Evolutionary conservation across 2,329 filamentous ascomycete species (phyloP), one percentile per base, ranked within the genome.

Genomic region (Ophidiomyces ophidiicola): DNA sequence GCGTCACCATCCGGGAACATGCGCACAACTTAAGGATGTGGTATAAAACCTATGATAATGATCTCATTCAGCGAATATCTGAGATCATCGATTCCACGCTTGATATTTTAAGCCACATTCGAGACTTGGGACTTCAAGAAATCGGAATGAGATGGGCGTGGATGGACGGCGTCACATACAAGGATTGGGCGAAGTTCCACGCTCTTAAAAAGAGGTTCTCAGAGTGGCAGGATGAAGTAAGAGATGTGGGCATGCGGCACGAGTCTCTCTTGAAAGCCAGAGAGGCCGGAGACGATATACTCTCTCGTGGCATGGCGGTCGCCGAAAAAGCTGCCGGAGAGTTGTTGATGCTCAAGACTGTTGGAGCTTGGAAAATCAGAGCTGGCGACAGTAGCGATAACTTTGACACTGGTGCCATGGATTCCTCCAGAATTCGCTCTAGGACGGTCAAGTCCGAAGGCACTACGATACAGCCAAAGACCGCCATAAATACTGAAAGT

Each of bases 121-220:
- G 83, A 29, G 81, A 87, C 51, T 69, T 94, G 24, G 84, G 86
- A 4, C 70, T 94, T 23, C 84, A 93, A 56, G 84, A 92, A 57
- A 85, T 94, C 39, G 87, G 87, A 41, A 88, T 92, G 77, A 72
- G 65, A 44, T 98, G 90, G 87, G 86, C 88, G 8, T 93, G 84
- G 80, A 90, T 86, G 64, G 86, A 96, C 42, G 85, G 85, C 21
- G 75, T 98, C 45, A 93, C 88, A 1, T 94, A 98, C 69, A 87
- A 92, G 59, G 86, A 98, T 58, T 98, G 90, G 90, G 76, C 80
- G 44, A 90, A 88, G 58, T 98, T 94, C 55, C 86, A 96, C 58
- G 76, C 82, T 44, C 69, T 98, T 42, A 92, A 83, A 64, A 75
- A 73, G 39, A 80, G 82, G 8, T 82, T 94, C 37, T 78, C 80